phyloP scores from a whole-genome alignment of 495 filamentous ascomycete species.

The Podospora bellae-mahoneyi region DNA sequence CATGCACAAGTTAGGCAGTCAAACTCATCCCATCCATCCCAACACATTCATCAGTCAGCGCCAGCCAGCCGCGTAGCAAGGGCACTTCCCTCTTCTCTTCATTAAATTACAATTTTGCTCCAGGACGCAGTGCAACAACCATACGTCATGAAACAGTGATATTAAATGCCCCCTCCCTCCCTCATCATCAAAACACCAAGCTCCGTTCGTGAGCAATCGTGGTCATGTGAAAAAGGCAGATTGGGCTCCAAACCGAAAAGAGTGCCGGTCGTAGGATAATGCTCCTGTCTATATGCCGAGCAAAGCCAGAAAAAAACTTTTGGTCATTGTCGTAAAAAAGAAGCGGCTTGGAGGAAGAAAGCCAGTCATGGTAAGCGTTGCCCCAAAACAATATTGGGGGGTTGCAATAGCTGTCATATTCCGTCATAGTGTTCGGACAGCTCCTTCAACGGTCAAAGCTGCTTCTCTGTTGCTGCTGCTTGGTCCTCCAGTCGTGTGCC shows the following conservation, averaged over 20 bases:
- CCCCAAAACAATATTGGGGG: background rate
- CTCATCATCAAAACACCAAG: background rate
- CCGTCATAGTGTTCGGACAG: background rate
- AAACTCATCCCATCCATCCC: background rate
- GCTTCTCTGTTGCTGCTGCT: conserved; percentile 3
- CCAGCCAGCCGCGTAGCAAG: background rate
- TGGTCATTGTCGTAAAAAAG: conserved; percentile 13
- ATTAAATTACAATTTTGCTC: background rate
- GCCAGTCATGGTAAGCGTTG: background rate
- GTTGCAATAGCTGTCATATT: background rate
- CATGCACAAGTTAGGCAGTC: background rate
- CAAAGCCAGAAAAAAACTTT: conserved; percentile 10
- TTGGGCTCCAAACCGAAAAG: background rate
- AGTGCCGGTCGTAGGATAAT: conserved; percentile 7
- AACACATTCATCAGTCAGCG: background rate
- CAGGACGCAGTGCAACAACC: background rate
- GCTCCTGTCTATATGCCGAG: conserved; percentile 16
- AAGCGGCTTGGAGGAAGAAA: conserved; percentile 2
- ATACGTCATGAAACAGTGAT: background rate
- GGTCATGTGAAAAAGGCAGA: background rate
- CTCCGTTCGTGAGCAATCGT: background rate
- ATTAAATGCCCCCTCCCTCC: background rate
- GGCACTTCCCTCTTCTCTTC: background rate
- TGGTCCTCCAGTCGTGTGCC: conserved; percentile 12
- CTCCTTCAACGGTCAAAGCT: conserved; percentile 16